Evolutionary conservation across 2,329 filamentous ascomycete species (phyloP), one percentile per base, ranked within the genome.

Genomic region (Tricladium varicosporioides): DNA sequence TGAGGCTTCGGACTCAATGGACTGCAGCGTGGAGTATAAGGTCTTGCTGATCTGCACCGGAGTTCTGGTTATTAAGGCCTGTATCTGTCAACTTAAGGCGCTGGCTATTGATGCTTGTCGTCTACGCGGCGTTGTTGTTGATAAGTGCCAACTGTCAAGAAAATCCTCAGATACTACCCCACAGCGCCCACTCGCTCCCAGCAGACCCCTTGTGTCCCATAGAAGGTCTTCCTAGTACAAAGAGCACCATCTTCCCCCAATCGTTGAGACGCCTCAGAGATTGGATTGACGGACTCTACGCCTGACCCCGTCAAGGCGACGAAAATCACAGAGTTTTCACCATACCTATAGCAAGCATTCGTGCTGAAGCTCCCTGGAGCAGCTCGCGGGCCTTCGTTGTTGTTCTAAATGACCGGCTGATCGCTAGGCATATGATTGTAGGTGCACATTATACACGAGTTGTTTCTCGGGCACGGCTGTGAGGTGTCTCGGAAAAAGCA

Each of bases 181-280:
- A 15, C 16, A 16, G 22, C 19, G 49, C 42, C 19, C 18, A 32
- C 36, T 44, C 36, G 18, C 5, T 27, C 27, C 49, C 22, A 51
- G 49, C 49, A 44, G 15, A 11, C 43, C n/a, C 49, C 49, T 32
- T 53, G 55, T 44, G 45, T 22, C 46, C 40, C 22, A 31, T 5
- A 22, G 18, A n/a, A 44, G 27, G 14, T n/a, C 40, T 45, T 19
- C 19, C 36, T 51, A 18, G 15, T 22, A 45, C 49, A 51, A 16
- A 51, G 49, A 5, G 27, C 16, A 19, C 18, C 49, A 18, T 16
- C 43, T 13, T n/a, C 36, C 36, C 27, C 36, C 49, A 43, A 27
- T 51, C 18, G 19, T 47, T 36, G 43, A 46, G 42, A 43, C 49
- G 48, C 54, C 54, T 53, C 49, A 16, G 19, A 32, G 14, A 40